Base-by-base conservation (phyloP, 495 filamentous ascomycete species). In the Penicillium cinerascens region DNA sequence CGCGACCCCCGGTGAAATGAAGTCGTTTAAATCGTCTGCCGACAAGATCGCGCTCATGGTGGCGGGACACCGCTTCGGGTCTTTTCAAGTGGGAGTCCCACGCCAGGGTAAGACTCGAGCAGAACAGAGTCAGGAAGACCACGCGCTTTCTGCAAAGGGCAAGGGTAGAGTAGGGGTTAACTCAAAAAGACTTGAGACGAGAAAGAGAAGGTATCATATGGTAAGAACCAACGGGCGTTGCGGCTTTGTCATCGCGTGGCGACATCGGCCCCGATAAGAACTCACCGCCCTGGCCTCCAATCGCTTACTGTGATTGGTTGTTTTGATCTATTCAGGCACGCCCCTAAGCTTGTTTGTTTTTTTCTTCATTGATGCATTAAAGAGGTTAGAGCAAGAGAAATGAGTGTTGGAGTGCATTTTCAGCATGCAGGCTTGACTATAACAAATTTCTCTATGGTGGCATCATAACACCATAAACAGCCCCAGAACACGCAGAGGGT, bases 21-120 rank as follows among this genome's bases (percentile, higher is more conserved):
- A 98, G 77, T 98, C 93, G 75, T 98, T 98, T 54, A 98, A 78
- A 69, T 96, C 91, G 73, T 97, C 92, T 54, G 87, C 89, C 44
- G 92, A 97, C 52, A 98, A 85, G 55, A 98, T 97, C 23, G 93
- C 93, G 56, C 87, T 92, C 92, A 97, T 97, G 51, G 66, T 78
- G 60, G 66, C 64, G 65, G 54, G 52, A 42, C 45, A 53, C 59
- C 41, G 59, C 48, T 58, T 52, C 38, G 20, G 23, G 42, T 47
- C 25, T 35, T 41, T 38, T 44, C 25, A 42, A 37, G 29, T 15
- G 44, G 23, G 39, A 38, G 54, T 35, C 26, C 18, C 13, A 11
- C 42, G 23, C 20, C 13, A 43, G n/a, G 29, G 37, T n/a, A 21
- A 4, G 13, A 44, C 7, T 39, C 18, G n/a, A 39, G 18, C 4